Evolutionary conservation across 2,329 filamentous ascomycete genomes (phyloP).

Genomic region (Erysiphe pulchra): DNA sequence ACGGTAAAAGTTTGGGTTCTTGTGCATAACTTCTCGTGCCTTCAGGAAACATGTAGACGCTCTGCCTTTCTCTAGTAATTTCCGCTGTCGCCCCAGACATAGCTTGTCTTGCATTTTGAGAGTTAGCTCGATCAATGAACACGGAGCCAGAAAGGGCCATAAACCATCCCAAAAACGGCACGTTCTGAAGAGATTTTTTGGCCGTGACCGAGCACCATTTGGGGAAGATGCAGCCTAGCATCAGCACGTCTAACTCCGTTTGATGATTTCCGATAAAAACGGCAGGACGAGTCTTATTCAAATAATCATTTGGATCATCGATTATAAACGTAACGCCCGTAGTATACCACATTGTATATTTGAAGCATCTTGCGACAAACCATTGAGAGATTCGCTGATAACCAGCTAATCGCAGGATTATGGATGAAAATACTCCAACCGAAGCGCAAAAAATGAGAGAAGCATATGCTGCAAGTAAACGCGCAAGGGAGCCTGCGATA

Average conservation of each 20-base stretch:
- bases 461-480: constrained; percentile 39
- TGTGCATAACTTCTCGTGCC: constrained; percentile 77
- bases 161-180: constrained; percentile 85
- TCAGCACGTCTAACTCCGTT: constrained; percentile 79
- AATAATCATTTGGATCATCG: constrained; percentile 34
- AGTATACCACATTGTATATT: constrained; percentile 45
- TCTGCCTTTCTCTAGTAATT: constrained; percentile 48
- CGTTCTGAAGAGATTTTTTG: constrained; percentile 55
- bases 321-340: constrained; percentile 61
- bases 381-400: constrained; percentile 62
- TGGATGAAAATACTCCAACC: constrained; percentile 54
- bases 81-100: constrained; percentile 63
- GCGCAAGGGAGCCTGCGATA: constrained; percentile 40
- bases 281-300: constrained; percentile 39
- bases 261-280: constrained; percentile 93
- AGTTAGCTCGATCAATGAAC: constrained; percentile 84
- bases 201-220: constrained; percentile 81
- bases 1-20: constrained; percentile 63
- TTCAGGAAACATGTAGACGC: constrained; percentile 73
- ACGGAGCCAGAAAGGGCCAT: constrained; percentile 70
- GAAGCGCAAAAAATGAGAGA: constrained; percentile 31
- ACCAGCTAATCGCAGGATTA: constrained; percentile 43
- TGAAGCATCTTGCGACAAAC: constrained; percentile 56
- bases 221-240: constrained; percentile 75
- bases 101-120: constrained; percentile 54